Percentiles rank a stretch among this genome's conserved stretches.
phyloP scores from a whole-genome alignment of 768 basidiomycete genomes.

The Hydnomerulius pinastri region DNA sequence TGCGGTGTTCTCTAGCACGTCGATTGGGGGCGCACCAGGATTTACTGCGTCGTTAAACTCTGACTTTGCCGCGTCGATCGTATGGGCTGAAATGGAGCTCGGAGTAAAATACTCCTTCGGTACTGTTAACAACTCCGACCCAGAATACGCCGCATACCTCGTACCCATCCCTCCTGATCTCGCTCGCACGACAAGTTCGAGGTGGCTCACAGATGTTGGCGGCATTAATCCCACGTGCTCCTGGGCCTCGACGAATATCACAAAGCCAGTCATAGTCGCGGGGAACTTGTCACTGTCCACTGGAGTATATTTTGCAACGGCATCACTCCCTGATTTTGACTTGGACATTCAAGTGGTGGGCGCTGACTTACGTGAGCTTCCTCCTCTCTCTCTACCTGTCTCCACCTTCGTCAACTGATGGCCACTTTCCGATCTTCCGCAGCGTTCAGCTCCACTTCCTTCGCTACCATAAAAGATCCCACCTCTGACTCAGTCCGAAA shows the following conservation, averaged over 20 bases:
- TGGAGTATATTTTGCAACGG: conserved; percentile 5
- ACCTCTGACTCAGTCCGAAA: conserved; percentile 14
- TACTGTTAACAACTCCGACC: conserved; percentile 10
- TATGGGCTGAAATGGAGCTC: conserved; percentile 28
- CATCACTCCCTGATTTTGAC: conserved; percentile 15
- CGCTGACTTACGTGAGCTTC: conserved; percentile 8
- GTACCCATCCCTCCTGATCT: conserved; percentile 21
- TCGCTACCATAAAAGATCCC: conserved; percentile 11
- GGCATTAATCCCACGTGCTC: conserved; percentile 28
- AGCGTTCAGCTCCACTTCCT: neutral
- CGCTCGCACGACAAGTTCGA: conserved; percentile 16
- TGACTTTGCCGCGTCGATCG: conserved; percentile 19
- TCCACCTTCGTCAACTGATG: neutral
- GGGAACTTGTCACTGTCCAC: conserved; percentile 3
- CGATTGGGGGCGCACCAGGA: neutral
- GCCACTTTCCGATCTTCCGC: neutral
- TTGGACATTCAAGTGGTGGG: conserved; percentile 16
- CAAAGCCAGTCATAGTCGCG: conserved; percentile 10
- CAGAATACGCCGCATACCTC: conserved; percentile 19
- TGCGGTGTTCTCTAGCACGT: conserved; percentile 6
- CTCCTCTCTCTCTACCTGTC: no score
- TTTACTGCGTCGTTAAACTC: conserved; percentile 9
- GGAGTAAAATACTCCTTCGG: conserved; percentile 26
- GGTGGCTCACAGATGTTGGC: conserved; percentile 31
- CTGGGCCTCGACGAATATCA: conserved; percentile 31